Percentiles rank a stretch among this genome's conserved stretches.
These are phyloP conservation scores for Exutisphaerella laricina DNA, from an alignment of 2,329 filamentous ascomycete species.

Conservation along the genomic window DNA sequence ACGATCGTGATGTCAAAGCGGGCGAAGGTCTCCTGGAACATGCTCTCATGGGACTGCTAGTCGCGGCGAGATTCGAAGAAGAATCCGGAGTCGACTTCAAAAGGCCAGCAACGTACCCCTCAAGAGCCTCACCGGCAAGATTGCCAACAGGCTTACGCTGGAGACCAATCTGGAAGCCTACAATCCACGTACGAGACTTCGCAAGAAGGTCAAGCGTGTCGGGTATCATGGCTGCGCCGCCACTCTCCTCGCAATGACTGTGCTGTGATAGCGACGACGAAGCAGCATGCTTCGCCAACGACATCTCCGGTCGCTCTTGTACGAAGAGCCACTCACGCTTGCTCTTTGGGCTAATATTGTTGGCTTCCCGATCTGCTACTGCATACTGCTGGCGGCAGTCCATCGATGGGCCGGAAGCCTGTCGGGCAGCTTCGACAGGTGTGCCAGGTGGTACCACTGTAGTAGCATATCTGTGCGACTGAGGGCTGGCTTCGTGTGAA, in stretches of 20 bases:
- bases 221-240: constrained; percentile 10
- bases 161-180: constrained; percentile 32
- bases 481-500: constrained; percentile 6
- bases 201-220: constrained; percentile 21
- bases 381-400: constrained; percentile 9
- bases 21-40: constrained; percentile 25
- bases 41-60: constrained; percentile 24
- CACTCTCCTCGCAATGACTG: constrained; percentile 12
- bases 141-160: constrained; percentile 26
- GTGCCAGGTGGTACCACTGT: constrained; percentile 27
- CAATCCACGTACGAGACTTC: constrained; percentile 29
- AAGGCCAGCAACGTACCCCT: constrained; percentile 34
- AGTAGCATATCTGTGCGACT: constrained; percentile 11
- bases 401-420: not conserved
- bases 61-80: constrained; percentile 9
- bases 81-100: constrained; percentile 20
- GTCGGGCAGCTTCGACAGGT: constrained; percentile 14
- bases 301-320: constrained; percentile 23
- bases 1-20: constrained; percentile 12
- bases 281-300: constrained; percentile 6
- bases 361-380: constrained; percentile 20
- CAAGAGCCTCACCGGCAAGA: constrained; percentile 26
- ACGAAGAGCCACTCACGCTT: constrained; percentile 28
- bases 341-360: constrained; percentile 30
- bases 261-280: constrained; percentile 18